Percentiles rank a stretch among this genome's conserved stretches.
Conservation (phyloP, 2,329 filamentous ascomycete genomes). For the Penicillium psychrosexuale region DNA sequence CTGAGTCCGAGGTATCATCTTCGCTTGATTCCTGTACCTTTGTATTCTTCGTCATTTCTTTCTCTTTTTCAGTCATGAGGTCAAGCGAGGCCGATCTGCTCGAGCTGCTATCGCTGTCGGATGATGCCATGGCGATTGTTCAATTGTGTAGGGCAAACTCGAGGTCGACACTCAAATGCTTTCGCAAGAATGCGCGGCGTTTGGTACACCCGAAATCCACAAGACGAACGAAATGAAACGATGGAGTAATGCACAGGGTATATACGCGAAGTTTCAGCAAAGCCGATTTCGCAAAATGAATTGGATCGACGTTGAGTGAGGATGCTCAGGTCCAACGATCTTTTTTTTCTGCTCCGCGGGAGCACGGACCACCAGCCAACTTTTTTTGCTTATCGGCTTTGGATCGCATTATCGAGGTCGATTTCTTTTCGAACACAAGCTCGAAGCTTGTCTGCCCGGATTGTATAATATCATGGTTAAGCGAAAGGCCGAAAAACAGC, state of each 20-base stretch:
- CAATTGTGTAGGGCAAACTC: constrained; percentile 1
- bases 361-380: constrained; percentile 40
- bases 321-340: constrained; percentile 18
- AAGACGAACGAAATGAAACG: neutral
- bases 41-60: constrained; percentile 19
- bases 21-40: constrained; percentile 21
- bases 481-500: constrained; percentile 40
- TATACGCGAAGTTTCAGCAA: neutral
- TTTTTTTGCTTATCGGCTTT: constrained; percentile 28
- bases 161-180: neutral
- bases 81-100: constrained; percentile 30
- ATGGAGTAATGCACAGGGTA: neutral
- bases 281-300: constrained; percentile 4
- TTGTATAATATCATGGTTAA: constrained; percentile 29
- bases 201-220: neutral
- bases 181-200: neutral
- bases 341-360: constrained; percentile 41
- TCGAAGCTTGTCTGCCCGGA: neutral
- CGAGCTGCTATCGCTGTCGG: constrained; percentile 27
- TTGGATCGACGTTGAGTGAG: constrained; percentile 13
- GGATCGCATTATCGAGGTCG: constrained; percentile 19
- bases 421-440: constrained; percentile 1
- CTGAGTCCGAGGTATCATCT: constrained; percentile 18
- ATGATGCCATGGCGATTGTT: constrained; percentile 21
- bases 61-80: constrained; percentile 20